Percentiles rank a stretch among this genome's conserved stretches.
These are phyloP conservation scores for Shiraia bambusicola DNA, from an alignment of 2,329 filamentous ascomycete genomes.

Conservation along the genomic window DNA sequence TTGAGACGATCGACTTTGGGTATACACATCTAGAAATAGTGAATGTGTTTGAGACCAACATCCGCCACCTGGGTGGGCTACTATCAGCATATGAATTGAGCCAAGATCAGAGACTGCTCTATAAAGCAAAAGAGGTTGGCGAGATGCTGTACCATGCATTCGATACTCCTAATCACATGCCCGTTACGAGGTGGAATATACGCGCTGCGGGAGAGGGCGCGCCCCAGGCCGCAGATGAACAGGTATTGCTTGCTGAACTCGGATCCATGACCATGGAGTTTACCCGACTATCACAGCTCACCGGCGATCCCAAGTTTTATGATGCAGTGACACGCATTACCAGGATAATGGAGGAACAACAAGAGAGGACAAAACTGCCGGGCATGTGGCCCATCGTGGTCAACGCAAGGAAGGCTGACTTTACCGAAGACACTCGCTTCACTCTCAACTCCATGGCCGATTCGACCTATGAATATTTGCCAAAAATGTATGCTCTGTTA, in stretches of 20 bases:
- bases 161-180: constrained; percentile 93
- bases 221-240: constrained; percentile 44
- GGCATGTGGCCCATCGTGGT: constrained; percentile 53
- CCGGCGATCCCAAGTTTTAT: constrained; percentile 49
- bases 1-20: constrained; percentile 48
- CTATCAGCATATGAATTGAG: constrained; percentile 86
- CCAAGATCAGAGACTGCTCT: constrained; percentile 69
- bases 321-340: constrained; percentile 50
- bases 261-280: constrained; percentile 53
- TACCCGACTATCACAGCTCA: constrained; percentile 49
- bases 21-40: constrained; percentile 42
- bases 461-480: constrained; percentile 44
- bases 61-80: constrained; percentile 86
- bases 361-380: constrained; percentile 47
- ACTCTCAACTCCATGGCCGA: constrained; percentile 43
- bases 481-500: constrained; percentile 43
- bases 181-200: constrained; percentile 54
- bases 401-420: constrained; percentile 44
- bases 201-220: constrained; percentile 41
- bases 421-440: constrained; percentile 43
- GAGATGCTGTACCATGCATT: constrained; percentile 81
- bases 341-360: constrained; percentile 45
- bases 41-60: constrained; percentile 55
- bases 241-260: constrained; percentile 50
- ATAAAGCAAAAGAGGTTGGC: constrained; percentile 77